These are phyloP conservation scores for Aspergillus caelatus DNA, from an alignment of 2,329 filamentous ascomycete genomes.

Conservation along the genomic window DNA sequence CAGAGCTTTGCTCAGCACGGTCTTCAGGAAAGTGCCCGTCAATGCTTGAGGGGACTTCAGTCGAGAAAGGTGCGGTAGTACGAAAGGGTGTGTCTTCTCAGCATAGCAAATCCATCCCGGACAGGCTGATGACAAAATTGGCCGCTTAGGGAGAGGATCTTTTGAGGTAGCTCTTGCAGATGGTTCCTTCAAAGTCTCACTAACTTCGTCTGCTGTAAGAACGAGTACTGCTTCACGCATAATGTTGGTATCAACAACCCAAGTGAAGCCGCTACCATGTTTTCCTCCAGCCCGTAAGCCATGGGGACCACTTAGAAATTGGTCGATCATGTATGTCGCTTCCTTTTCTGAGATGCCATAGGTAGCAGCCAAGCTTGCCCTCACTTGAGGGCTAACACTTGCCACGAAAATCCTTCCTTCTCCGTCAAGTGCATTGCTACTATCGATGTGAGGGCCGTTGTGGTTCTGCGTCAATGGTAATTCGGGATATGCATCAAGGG, in stretches of 20 bases:
- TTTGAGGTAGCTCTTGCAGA: conserved; percentile 11
- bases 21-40: conserved; percentile 87
- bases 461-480: conserved; percentile 34
- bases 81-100: conserved; percentile 94
- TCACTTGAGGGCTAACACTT: conserved; percentile 87
- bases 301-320: conserved; percentile 70
- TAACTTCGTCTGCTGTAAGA: conserved; percentile 72
- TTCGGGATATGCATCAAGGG: conserved; percentile 67
- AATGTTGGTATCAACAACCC: conserved; percentile 87
- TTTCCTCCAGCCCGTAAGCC: conserved; percentile 72
- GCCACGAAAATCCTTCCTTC: conserved; percentile 83
- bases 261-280: conserved; percentile 77
- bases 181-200: conserved; percentile 39
- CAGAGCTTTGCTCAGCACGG: conserved; percentile 72
- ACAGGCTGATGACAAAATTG: conserved; percentile 78
- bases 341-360: conserved; percentile 73
- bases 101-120: conserved; percentile 99
- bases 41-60: conserved; percentile 94
- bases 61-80: conserved; percentile 85
- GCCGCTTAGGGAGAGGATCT: conserved; percentile 37
- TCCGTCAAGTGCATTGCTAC: conserved; percentile 18
- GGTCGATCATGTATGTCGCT: conserved; percentile 80
- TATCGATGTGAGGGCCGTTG: conserved; percentile 50
- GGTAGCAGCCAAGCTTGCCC: conserved; percentile 85
- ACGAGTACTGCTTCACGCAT: conserved; percentile 83